Base-by-base conservation (phyloP, 257 asterid species). In the Solanum pimpinellifolium region DNA sequence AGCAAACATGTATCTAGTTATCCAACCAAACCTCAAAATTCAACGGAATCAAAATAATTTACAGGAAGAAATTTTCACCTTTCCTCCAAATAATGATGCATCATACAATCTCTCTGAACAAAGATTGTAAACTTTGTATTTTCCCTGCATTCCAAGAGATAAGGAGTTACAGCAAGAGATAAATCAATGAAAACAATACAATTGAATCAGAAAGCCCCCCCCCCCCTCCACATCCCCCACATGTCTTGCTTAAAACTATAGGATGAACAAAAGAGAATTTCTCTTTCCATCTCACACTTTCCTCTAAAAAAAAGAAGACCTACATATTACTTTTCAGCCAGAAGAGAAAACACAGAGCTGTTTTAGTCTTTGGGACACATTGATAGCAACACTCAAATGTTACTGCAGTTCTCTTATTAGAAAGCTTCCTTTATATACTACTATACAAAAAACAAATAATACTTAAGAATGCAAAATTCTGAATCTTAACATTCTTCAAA, bases 61-160 rank as follows among this genome's bases (percentile, higher is more conserved):
- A 41, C 11, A 15, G 52, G 74, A 39, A 27, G 72, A 86, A 83
- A 86, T 65, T 73, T 69, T 39, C 90, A 96, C 98, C 99, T 96
- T 96, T 90, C 99, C 99, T 90, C 94, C 96, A 91, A 96, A 96
- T 73, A 96, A 93, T 46, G 98, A 94, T 86, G 99, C 99, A 91
- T 95, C 98, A 49, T 96, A 96, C 88, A 96, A 84, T 90, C 99
- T 96, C 93, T 96, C 99, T 25, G 99, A 96, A 90, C 99, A 96
- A 83, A 96, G 98, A 94, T 96, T 96, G 91, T 96, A 96, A 62
- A 96, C 99, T 91, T 96, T 96, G 91, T 96, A 96, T 83, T 95
- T 95, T 82, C 96, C 98, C 99, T 96, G 94, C 93, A 91, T 84
- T 84, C 41, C 41, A 81, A n/a, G 69, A 49, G 85, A 81, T 35